These are phyloP conservation scores for Calonectria crousiana DNA, from an alignment of 2,329 filamentous ascomycete genomes.

Conservation along the genomic window DNA sequence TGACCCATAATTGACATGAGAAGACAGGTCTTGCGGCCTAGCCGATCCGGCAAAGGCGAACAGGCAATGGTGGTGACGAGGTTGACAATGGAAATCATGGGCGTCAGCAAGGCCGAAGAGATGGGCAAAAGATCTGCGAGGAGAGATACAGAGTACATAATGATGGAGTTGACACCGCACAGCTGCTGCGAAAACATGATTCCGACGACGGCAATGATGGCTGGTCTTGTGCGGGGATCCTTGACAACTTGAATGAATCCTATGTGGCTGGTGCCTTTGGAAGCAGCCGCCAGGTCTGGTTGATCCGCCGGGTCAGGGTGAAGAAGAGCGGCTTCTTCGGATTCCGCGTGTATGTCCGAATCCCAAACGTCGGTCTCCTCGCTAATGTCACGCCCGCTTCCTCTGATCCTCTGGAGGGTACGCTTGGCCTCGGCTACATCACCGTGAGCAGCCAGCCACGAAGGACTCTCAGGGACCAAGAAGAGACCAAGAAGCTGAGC, in stretches of 20 bases:
- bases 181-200: conserved; percentile 95
- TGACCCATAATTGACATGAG: conserved; percentile 87
- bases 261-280: conserved; percentile 54
- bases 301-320: conserved; percentile 44
- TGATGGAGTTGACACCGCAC: conserved; percentile 94
- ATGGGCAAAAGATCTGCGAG: conserved; percentile 84
- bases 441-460: conserved; percentile 82
- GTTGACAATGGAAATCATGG: conserved; percentile 88
- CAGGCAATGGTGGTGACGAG: conserved; percentile 84
- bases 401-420: conserved; percentile 81
- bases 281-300: conserved; percentile 15
- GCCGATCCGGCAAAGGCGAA: conserved; percentile 86
- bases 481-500: conserved; percentile 78
- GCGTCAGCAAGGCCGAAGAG: conserved; percentile 85
- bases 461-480: conserved; percentile 87
- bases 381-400: conserved; percentile 74
- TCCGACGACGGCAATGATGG: conserved; percentile 85
- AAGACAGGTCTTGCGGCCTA: conserved; percentile 89
- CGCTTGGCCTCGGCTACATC: conserved; percentile 72
- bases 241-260: conserved; percentile 75
- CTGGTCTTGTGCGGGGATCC: conserved; percentile 76
- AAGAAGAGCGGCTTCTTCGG: conserved; percentile 81
- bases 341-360: conserved; percentile 54
- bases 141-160: conserved; percentile 98
- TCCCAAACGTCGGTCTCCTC: conserved; percentile 78